These are phyloP conservation scores for Pseudophaeomoniella oleicola DNA, from an alignment of 2,329 filamentous ascomycete genomes.

Conservation along the genomic window DNA sequence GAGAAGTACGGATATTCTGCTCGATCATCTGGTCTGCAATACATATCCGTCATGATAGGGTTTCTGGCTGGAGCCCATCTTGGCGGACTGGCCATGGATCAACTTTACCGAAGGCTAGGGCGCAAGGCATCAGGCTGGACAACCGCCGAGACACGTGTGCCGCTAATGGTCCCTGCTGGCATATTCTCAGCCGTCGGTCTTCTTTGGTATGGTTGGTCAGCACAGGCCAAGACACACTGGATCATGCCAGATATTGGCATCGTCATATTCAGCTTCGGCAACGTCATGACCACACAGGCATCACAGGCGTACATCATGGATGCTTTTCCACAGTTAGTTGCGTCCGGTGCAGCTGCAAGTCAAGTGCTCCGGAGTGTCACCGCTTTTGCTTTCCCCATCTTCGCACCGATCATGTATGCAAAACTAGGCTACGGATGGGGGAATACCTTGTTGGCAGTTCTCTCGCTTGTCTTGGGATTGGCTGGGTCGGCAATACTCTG, in stretches of 20 bases:
- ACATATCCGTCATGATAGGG: constrained; percentile 40
- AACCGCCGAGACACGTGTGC: constrained; percentile 38
- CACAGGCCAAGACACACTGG: constrained; percentile 13
- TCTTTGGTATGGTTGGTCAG: constrained; percentile 14
- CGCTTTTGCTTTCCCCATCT: constrained; percentile 7
- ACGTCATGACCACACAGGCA: constrained; percentile 28
- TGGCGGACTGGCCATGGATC: constrained; percentile 25
- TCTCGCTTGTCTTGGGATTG: constrained; percentile 14
- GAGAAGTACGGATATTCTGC: constrained; percentile 31
- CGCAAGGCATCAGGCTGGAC: constrained; percentile 5
- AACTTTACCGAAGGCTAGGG: constrained; percentile 14
- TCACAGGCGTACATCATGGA: constrained; percentile 31
- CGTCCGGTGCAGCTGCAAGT: constrained; percentile 17
- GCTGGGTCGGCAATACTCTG: background rate
- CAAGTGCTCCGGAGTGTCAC: constrained; percentile 4
- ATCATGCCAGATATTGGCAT: constrained; percentile 13
- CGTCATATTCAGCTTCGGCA: constrained; percentile 5
- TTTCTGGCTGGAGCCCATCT: constrained; percentile 35
- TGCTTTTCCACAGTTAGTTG: constrained; percentile 23
- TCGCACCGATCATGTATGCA: constrained; percentile 6
- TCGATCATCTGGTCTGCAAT: constrained; percentile 39
- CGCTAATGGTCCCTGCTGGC: constrained; percentile 33
- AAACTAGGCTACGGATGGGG: constrained; percentile 22
- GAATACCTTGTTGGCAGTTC: constrained; percentile 23
- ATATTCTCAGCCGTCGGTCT: constrained; percentile 24